These are phyloP conservation scores for Lippia alba DNA, from an alignment of 305 asterid genomes.

Conservation along the genomic window DNA sequence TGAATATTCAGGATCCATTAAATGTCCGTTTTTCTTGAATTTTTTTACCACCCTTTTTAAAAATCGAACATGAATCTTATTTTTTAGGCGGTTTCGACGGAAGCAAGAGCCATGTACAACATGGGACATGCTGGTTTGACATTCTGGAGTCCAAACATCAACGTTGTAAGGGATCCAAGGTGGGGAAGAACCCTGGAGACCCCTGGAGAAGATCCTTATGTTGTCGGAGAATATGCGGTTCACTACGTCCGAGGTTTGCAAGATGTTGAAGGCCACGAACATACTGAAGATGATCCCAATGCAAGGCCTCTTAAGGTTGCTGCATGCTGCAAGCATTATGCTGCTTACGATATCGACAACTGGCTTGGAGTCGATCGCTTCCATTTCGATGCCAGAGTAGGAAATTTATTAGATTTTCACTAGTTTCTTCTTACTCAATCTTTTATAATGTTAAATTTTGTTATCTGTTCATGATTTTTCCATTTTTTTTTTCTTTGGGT, in stretches of 20 bases:
- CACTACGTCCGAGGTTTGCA: conserved; percentile 51
- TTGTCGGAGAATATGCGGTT: conserved; percentile 41
- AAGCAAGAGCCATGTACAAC: conserved; percentile 61
- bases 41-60: neutral
- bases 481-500: neutral
- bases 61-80: neutral
- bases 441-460: neutral
- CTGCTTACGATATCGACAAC: conserved; percentile 49
- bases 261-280: conserved; percentile 39
- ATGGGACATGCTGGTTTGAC: conserved; percentile 52
- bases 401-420: neutral
- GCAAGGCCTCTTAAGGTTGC: conserved; percentile 50
- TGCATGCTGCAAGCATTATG: conserved; percentile 51
- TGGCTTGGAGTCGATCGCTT: conserved; percentile 47
- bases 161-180: conserved; percentile 50
- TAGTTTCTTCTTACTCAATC: neutral
- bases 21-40: too few relatives aligned
- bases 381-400: conserved; percentile 35
- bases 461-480: neutral
- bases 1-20: too few relatives aligned
- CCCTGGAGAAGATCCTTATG: conserved; percentile 49
- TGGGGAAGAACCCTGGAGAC: conserved; percentile 59
- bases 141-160: conserved; percentile 55
- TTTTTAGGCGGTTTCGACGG: conserved; percentile 46
- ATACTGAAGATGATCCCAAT: conserved; percentile 33